Conservation (phyloP, 371 early-diverging fungal species). For the Rhizopus delemar region DNA sequence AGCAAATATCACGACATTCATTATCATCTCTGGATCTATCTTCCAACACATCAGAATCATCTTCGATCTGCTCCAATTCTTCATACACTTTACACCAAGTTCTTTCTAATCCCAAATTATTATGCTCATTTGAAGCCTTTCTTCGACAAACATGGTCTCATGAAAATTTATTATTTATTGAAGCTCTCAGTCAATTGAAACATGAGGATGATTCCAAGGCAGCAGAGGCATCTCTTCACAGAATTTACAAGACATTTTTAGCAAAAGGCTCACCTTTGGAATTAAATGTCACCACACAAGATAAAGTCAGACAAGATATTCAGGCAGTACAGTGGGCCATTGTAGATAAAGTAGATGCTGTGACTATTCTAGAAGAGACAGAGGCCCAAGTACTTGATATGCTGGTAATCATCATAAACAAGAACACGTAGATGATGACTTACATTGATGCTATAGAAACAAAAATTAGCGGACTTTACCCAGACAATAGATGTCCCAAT, state of each 20-base stretch:
- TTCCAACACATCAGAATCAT: slow-evolving; percentile 1
- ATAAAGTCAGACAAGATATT: slow-evolving; percentile 29
- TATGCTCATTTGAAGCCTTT: slow-evolving; percentile 29
- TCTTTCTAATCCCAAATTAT: slow-evolving; percentile 30
- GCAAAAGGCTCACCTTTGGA: slow-evolving; percentile 27
- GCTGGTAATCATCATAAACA: slow-evolving; percentile 21
- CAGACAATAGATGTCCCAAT: slow-evolving; percentile 25
- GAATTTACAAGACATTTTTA: slow-evolving; percentile 36
- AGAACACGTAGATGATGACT: not conserved
- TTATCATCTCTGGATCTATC: slow-evolving; percentile 23
- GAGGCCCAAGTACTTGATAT: slow-evolving; percentile 33
- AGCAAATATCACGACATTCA: slow-evolving; percentile 19
- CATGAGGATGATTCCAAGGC: slow-evolving; percentile 26
- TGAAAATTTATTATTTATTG: slow-evolving; percentile 31
- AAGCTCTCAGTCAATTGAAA: slow-evolving; percentile 30
- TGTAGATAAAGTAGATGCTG: slow-evolving; percentile 25
- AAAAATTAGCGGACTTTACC: slow-evolving; percentile 20
- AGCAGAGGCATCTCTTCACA: slow-evolving; percentile 26
- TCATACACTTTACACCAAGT: slow-evolving; percentile 25
- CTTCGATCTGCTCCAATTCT: slow-evolving; percentile 4
- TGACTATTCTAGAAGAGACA: slow-evolving; percentile 31
- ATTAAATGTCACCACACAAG: slow-evolving; percentile 30
- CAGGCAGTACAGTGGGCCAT: slow-evolving; percentile 31
- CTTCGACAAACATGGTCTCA: slow-evolving; percentile 30
- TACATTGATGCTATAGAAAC: slow-evolving; percentile 16